Evolutionary conservation across 768 basidiomycete species (phyloP).

Genomic region (Trametes cinnabarina): DNA sequence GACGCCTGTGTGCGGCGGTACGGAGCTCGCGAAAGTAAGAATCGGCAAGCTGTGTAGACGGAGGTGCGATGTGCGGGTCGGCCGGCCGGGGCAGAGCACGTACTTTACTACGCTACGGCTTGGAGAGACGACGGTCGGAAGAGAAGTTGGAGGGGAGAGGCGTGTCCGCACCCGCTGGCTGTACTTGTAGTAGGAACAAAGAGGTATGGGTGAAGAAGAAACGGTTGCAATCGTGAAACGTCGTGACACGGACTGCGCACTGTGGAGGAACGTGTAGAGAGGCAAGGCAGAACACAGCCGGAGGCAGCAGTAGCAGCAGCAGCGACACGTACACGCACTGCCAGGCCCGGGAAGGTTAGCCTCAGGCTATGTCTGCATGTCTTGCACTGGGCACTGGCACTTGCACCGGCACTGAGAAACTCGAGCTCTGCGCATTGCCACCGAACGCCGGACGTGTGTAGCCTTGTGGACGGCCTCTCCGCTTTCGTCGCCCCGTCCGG

Average conservation of each 20-base stretch:
- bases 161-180: slow-evolving; percentile 3
- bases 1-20: background rate
- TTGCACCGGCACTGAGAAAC: background rate
- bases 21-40: slow-evolving; percentile 2
- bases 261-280: background rate
- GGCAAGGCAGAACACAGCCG: background rate
- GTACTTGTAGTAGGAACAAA: background rate
- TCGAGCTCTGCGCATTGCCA: slow-evolving; percentile 10
- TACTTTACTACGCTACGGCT: background rate
- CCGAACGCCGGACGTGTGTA: slow-evolving; percentile 9
- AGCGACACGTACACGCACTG: background rate
- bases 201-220: background rate
- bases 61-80: slow-evolving; percentile 5
- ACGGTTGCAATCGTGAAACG: slow-evolving; percentile 3
- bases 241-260: background rate
- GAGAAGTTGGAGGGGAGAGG: background rate
- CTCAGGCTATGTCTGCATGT: background rate
- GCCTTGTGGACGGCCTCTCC: slow-evolving; percentile 1
- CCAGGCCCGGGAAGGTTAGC: background rate
- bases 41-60: slow-evolving; percentile 13
- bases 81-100: background rate
- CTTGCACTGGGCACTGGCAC: too few species aligned
- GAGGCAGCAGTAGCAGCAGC: background rate
- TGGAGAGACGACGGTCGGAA: background rate
- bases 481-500: background rate